A percentile compares a stretch with the other conserved stretches of the same genome.
phyloP scores from a whole-genome alignment of 768 basidiomycete species.

The Tricholoma terreum region DNA sequence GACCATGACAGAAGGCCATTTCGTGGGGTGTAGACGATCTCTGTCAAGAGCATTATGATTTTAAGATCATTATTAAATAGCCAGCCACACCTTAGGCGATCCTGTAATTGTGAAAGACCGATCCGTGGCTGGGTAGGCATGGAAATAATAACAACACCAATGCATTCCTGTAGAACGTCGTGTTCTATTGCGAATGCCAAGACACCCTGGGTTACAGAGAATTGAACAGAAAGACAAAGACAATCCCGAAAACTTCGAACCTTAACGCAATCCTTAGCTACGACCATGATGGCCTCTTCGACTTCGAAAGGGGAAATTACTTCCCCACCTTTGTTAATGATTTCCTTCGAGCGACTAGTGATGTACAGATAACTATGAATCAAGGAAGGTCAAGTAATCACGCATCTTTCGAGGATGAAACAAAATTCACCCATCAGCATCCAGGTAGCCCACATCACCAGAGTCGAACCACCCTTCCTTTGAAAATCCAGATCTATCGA shows the following conservation, averaged over 20 bases:
- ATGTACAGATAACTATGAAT: constrained; percentile 39
- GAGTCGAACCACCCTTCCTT: constrained; percentile 53
- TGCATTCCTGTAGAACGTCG: constrained; percentile 45
- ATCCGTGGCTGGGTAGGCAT: constrained; percentile 31
- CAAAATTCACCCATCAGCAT: constrained; percentile 37
- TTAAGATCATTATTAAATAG: neutral
- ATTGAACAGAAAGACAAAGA: neutral
- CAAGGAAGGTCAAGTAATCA: neutral
- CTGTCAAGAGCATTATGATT: constrained; percentile 17
- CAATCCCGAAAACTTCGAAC: constrained; percentile 16
- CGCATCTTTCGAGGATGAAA: neutral
- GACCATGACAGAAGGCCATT: constrained; percentile 47
- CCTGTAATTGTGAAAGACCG: constrained; percentile 39
- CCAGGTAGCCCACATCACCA: constrained; percentile 46
- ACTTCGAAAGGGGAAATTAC: constrained; percentile 61
- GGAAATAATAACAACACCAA: constrained; percentile 43
- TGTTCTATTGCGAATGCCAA: constrained; percentile 46
- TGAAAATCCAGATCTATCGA: constrained; percentile 48
- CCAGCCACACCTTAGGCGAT: constrained; percentile 32
- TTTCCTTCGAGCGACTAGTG: constrained; percentile 58
- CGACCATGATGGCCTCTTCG: constrained; percentile 50
- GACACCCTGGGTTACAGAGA: constrained; percentile 22
- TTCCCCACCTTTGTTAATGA: constrained; percentile 61
- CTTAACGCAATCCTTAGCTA: constrained; percentile 39
- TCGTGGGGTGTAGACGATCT: constrained; percentile 44